Conservation (phyloP, 257 asterid genomes). For the Plectranthus barbatus region DNA sequence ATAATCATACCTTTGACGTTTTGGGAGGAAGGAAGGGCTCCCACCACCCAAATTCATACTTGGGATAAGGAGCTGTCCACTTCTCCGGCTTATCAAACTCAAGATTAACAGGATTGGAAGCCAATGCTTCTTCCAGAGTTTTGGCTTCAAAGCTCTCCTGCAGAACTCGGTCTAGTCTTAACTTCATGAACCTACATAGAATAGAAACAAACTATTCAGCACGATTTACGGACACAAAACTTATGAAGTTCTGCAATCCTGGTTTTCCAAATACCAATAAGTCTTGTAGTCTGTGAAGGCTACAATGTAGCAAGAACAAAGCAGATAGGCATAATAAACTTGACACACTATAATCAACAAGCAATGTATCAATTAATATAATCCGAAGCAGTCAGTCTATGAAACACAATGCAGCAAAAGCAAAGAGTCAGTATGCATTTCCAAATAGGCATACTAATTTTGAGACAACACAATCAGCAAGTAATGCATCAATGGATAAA, state of each 20-base stretch:
- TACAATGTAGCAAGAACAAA: no score
- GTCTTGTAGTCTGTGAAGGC: background rate
- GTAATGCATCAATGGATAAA: background rate
- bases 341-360: background rate
- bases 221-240: background rate
- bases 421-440: background rate
- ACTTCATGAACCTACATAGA: slow-evolving; percentile 78
- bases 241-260: no score
- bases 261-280: no score
- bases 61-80: slow-evolving; percentile 90
- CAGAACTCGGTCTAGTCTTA: slow-evolving; percentile 78
- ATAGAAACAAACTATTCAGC: background rate
- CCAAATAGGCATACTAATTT: background rate
- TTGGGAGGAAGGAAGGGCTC: slow-evolving; percentile 61
- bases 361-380: background rate
- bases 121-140: slow-evolving; percentile 71
- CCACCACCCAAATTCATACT: slow-evolving; percentile 90
- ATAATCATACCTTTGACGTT: slow-evolving; percentile 42
- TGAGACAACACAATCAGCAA: background rate
- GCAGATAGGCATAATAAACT: background rate
- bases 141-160: slow-evolving; percentile 74
- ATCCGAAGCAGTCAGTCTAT: background rate
- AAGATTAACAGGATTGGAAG: slow-evolving; percentile 47
- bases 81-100: slow-evolving; percentile 70
- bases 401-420: background rate